Evolutionary conservation across 208 protist genomes (phyloP).

Genomic region (Trypanosomatidae sp.): DNA sequence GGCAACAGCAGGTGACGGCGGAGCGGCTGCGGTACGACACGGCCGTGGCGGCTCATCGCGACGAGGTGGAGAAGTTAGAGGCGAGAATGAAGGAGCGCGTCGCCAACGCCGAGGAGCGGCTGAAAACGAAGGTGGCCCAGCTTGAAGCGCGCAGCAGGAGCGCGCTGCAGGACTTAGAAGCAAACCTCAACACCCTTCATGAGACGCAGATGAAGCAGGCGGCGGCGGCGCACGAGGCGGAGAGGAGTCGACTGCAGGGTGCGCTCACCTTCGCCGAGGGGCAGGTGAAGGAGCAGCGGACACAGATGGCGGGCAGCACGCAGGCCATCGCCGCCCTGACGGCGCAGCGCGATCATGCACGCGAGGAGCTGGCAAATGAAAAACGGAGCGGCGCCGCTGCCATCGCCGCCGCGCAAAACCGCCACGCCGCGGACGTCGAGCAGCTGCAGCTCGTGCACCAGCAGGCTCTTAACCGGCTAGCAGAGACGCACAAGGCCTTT

Average conservation of each 20-base stretch:
- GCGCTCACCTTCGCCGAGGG: no score
- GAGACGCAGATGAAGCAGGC: conserved; percentile 17
- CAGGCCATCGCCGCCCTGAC: conserved; percentile 18
- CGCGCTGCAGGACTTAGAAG: conserved; percentile 24
- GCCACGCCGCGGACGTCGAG: conserved; percentile 30
- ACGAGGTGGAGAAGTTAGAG: conserved; percentile 22
- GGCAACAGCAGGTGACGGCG: conserved; percentile 19
- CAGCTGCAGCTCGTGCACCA: conserved; percentile 31
- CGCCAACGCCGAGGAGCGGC: conserved; percentile 8
- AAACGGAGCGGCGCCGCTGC: conserved; percentile 16
- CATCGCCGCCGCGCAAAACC: conserved; percentile 15
- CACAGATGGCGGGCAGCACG: conserved; percentile 7
- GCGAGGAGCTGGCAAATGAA: conserved; percentile 30
- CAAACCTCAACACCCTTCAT: conserved; percentile 20
- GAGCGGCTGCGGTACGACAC: conserved; percentile 27
- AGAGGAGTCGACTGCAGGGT: no score
- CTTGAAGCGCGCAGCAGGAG: conserved; percentile 7
- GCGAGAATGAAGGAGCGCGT: conserved; percentile 8
- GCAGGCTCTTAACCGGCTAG: conserved; percentile 29
- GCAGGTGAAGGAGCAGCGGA: conserved; percentile 14
- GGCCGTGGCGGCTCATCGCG: conserved; percentile 17
- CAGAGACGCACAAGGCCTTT: conserved; percentile 37
- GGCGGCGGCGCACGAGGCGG: no score
- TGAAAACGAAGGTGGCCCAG: conserved; percentile 14
- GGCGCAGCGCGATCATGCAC: conserved; percentile 26